These are phyloP conservation scores for Cyberlindnera subsufficiens DNA, from an alignment of 805 yeast genomes.

Conservation along the genomic window DNA sequence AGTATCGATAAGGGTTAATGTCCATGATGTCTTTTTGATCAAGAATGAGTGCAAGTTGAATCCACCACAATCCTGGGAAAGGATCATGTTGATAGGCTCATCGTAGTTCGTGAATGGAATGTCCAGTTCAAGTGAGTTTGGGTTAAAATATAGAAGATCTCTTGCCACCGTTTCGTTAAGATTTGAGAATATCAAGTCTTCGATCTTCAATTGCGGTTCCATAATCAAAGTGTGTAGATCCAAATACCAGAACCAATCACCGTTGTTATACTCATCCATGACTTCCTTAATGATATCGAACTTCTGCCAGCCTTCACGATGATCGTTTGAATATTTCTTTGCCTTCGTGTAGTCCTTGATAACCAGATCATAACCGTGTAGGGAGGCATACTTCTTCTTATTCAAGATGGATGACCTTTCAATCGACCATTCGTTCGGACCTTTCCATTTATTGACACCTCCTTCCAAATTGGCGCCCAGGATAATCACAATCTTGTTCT, in stretches of 20 bases:
- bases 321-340: constrained; percentile 43
- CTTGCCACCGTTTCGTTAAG: constrained; percentile 26
- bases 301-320: constrained; percentile 42
- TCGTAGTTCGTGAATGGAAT: constrained; percentile 24
- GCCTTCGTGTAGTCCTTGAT: constrained; percentile 40
- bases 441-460: constrained; percentile 34
- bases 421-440: constrained; percentile 37
- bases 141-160: constrained; percentile 31
- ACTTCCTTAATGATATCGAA: constrained; percentile 30
- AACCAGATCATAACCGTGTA: constrained; percentile 43
- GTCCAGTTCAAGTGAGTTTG: constrained; percentile 28
- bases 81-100: constrained; percentile 31
- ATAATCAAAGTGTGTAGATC: constrained; percentile 35
- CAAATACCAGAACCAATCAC: constrained; percentile 37
- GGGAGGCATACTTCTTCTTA: constrained; percentile 41
- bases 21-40: constrained; percentile 33
- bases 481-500: constrained; percentile 30
- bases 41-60: constrained; percentile 35
- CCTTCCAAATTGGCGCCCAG: constrained; percentile 36
- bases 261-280: constrained; percentile 27
- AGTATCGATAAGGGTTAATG: constrained; percentile 30
- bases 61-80: constrained; percentile 38
- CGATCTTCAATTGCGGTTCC: constrained; percentile 33
- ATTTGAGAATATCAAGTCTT: constrained; percentile 28
- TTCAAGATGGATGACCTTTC: constrained; percentile 43